These are phyloP conservation scores for Epichloe sylvatica DNA, from an alignment of 2,329 filamentous ascomycete species.

Conservation along the genomic window DNA sequence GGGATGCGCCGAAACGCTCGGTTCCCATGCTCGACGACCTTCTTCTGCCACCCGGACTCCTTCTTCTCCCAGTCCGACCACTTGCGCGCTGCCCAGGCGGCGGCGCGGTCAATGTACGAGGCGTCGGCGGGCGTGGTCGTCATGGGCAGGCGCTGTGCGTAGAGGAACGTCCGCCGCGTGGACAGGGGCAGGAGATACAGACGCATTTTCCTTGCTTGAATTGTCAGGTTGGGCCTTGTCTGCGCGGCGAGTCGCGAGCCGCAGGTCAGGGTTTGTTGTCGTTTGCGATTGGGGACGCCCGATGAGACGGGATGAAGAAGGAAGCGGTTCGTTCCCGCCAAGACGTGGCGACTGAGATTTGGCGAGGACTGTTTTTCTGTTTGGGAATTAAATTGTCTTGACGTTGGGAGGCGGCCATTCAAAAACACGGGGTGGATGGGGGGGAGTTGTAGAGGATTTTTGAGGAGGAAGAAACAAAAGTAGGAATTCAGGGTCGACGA, in stretches of 20 bases:
- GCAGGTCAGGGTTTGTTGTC: background rate
- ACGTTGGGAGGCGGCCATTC: no score
- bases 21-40: slow-evolving; percentile 77
- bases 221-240: background rate
- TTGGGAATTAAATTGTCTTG: no score
- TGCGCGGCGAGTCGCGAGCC: background rate
- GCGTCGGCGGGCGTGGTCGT: slow-evolving; percentile 33
- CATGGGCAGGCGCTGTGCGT: slow-evolving; percentile 63
- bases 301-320: no score
- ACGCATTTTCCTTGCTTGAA: slow-evolving; percentile 49
- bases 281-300: background rate
- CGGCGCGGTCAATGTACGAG: slow-evolving; percentile 53
- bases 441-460: no score
- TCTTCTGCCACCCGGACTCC: slow-evolving; percentile 75
- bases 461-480: background rate
- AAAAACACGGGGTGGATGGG: no score
- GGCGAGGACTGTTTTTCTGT: no score
- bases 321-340: no score
- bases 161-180: slow-evolving; percentile 78
- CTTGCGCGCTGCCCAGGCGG: slow-evolving; percentile 55
- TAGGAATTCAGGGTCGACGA: background rate
- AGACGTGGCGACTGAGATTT: no score
- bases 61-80: slow-evolving; percentile 84
- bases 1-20: slow-evolving; percentile 72
- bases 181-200: slow-evolving; percentile 90